Base-by-base conservation (phyloP, 768 basidiomycete genomes). In the Amanita pseudoporphyria region DNA sequence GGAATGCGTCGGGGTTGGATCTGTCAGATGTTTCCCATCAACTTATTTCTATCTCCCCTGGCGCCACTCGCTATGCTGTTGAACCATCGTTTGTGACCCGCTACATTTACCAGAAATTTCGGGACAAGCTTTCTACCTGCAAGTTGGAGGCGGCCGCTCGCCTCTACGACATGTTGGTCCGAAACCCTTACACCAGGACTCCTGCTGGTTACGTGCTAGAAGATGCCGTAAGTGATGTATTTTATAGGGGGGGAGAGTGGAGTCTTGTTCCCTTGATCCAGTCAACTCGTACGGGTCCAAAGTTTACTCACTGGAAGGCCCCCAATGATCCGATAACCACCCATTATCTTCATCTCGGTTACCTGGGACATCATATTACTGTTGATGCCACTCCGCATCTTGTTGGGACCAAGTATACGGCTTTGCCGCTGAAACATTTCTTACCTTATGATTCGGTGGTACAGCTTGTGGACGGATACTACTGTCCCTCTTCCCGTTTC, bases 141-240 rank as follows among this genome's bases (percentile, higher is more conserved):
- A 53, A 42, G 39, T 49, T 53, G 53, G 37, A 53, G 31, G 53
- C 47, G 19, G 48, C 49, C 13, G 36, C 48, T 41, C 30, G 26
- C 42, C 54, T 53, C 52, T 56, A 56, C 21, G 33, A 53, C 18
- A 47, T 54, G 5, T 56, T 54, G 28, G 33, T 51, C 45, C 48
- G 31, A 37, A 51, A 33, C 45, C 46, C 45, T 6, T 33, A 43
- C 41, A 46, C 55, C 21, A 56, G 24, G 36, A 36, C 0, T 35
- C 31, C 43, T 51, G 55, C 49, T 54, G 53, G 55, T 32, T 51
- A 38, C 45, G 42, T 56, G 40, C 51, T 56, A 49, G 52, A 53
- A 45, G 52, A 56, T 49, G 52, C 47, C 47, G 44, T 54, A 48
- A 47, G 52, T 42, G 44, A 56, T 31, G 40, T 56, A 36, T 56